These are phyloP conservation scores for Actinomortierella wolfii DNA, from an alignment of 371 early-diverging fungal genomes.

Conservation along the genomic window DNA sequence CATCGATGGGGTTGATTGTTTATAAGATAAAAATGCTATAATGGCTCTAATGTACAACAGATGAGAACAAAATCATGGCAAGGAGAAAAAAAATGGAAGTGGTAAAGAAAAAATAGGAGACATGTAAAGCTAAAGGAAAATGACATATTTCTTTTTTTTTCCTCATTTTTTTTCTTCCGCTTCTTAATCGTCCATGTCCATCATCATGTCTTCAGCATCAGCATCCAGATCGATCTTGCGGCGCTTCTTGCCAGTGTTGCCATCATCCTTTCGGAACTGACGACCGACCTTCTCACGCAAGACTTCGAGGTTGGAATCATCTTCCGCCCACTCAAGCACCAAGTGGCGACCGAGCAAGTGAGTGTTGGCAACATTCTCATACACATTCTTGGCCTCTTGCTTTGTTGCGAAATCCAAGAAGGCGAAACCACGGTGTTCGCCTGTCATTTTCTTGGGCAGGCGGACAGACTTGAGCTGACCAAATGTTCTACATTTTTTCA, in stretches of 20 bases:
- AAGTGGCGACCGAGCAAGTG: slow-evolving; percentile 99
- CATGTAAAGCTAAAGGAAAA: no score
- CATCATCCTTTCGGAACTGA: slow-evolving; percentile 65
- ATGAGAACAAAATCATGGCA: no score
- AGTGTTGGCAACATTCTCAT: slow-evolving; percentile 85
- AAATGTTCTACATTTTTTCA: slow-evolving; percentile 63
- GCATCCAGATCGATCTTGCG: slow-evolving; percentile 57
- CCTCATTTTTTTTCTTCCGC: no score
- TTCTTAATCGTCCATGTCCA: slow-evolving; percentile 9
- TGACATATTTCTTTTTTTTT: no score
- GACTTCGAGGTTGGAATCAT: slow-evolving; percentile 69
- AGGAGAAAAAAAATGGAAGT: no score
- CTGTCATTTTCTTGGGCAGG: slow-evolving; percentile 94
- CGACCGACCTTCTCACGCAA: slow-evolving; percentile 72
- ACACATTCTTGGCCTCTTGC: slow-evolving; percentile 93
- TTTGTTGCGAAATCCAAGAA: slow-evolving; percentile 96
- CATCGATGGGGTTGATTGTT: no score
- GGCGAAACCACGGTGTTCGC: slow-evolving; percentile 97
- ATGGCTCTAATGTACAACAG: no score
- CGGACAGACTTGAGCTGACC: slow-evolving; percentile 95
- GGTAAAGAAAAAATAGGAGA: no score
- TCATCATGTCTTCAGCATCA: slow-evolving; percentile 35
- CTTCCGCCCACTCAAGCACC: slow-evolving; percentile 96
- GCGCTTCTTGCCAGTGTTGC: slow-evolving; percentile 52
- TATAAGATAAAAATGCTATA: no score